Conservation (phyloP, 768 basidiomycete species). For the Lactifluus echinatus region DNA sequence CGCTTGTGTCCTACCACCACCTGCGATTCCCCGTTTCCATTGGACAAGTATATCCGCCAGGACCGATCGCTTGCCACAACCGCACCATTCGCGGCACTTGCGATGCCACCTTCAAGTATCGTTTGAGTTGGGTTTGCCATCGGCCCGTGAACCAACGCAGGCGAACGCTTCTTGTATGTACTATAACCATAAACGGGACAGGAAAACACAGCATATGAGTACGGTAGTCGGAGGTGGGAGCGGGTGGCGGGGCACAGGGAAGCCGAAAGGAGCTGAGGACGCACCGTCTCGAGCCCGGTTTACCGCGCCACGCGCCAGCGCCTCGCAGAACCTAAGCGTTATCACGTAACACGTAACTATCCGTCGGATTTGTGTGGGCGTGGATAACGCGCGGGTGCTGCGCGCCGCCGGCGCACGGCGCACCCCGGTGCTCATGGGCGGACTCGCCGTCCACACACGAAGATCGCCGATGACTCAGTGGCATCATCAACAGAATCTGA, state of each 20-base stretch:
- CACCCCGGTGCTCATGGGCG: too few species aligned
- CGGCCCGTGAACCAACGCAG: not conserved
- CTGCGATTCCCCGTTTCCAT: not conserved
- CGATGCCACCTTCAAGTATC: not conserved
- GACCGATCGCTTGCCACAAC: constrained; percentile 6
- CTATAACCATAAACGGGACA: constrained; percentile 13
- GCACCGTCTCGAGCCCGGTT: constrained; percentile 71
- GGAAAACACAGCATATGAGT: not conserved
- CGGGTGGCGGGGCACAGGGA: not conserved
- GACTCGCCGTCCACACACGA: too few species aligned
- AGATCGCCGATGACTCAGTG: too few species aligned
- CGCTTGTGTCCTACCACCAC: constrained; percentile 13
- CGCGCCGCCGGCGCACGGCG: too few species aligned
- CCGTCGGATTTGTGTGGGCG: too few species aligned
- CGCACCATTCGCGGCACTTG: not conserved
- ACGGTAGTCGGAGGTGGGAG: not conserved
- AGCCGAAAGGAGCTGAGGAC: constrained; percentile 6
- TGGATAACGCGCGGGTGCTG: too few species aligned
- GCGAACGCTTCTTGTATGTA: constrained; percentile 25
- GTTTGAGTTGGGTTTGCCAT: not conserved
- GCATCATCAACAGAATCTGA: too few species aligned
- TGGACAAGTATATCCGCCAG: not conserved
- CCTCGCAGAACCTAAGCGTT: constrained; percentile 72
- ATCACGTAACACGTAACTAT: too few species aligned
- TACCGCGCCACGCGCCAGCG: constrained; percentile 77